phyloP scores from a whole-genome alignment of 257 asterid species.

The Salvia splendens region DNA sequence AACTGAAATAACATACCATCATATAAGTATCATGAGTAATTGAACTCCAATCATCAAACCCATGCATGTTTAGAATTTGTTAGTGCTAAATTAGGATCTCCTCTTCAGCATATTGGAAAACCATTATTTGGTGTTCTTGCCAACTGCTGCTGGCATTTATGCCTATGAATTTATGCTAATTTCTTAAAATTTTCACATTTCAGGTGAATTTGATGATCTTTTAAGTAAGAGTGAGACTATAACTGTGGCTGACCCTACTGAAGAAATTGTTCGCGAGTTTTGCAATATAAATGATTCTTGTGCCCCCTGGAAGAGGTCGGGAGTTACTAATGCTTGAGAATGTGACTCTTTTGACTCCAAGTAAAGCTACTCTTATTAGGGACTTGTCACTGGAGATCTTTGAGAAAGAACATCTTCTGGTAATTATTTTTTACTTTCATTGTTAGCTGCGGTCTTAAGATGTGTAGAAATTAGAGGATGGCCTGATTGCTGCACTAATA shows the following conservation, averaged over 20 bases:
- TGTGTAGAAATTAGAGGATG: slow-evolving; percentile 2
- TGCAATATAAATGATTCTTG: slow-evolving; percentile 32
- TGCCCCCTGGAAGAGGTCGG: slow-evolving; percentile 34
- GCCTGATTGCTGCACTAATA: slow-evolving; percentile 40
- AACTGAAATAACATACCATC: slow-evolving; percentile 12
- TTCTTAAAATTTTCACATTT: slow-evolving; percentile 25
- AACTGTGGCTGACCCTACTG: slow-evolving; percentile 39
- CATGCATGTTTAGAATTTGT: neutral
- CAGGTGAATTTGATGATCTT: slow-evolving; percentile 95
- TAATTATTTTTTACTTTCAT: slow-evolving; percentile 37
- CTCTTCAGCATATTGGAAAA: neutral
- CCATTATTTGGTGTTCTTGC: neutral
- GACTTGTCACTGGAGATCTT: slow-evolving; percentile 70
- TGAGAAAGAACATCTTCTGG: slow-evolving; percentile 78
- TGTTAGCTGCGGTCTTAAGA: slow-evolving; percentile 25
- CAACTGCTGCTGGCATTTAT: slow-evolving; percentile 9
- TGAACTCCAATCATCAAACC: neutral
- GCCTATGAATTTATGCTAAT: slow-evolving; percentile 20
- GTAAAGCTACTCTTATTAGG: slow-evolving; percentile 62
- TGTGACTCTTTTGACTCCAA: slow-evolving; percentile 79
- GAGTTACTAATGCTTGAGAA: slow-evolving; percentile 57
- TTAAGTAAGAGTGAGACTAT: slow-evolving; percentile 47
- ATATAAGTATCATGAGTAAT: slow-evolving; percentile 8
- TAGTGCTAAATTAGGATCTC: neutral
- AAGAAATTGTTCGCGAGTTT: slow-evolving; percentile 55